Evolutionary conservation across 306 rosid species (phyloP).

Genomic region (Rubus idaeus): DNA sequence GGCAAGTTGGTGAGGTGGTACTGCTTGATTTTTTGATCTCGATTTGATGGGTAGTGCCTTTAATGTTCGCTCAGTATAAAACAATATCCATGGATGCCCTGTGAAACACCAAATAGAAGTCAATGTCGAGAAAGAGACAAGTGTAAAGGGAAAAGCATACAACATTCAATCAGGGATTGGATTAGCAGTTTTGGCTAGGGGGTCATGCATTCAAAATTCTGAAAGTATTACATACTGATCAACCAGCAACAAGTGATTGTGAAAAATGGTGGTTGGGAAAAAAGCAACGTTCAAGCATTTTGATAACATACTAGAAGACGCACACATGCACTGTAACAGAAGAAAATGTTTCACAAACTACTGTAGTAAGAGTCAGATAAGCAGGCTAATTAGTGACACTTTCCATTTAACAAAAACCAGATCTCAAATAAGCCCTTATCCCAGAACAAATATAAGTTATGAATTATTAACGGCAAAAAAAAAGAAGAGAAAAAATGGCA

Average conservation of each 20-base stretch:
- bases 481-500: not conserved
- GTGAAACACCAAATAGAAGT: constrained; percentile 32
- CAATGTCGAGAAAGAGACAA: constrained; percentile 11
- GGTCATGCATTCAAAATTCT: not conserved
- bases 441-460: not conserved
- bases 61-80: constrained; percentile 70
- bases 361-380: not conserved
- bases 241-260: not conserved
- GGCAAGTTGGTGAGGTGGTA: constrained; percentile 41
- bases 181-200: not conserved
- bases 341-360: not conserved
- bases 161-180: not conserved
- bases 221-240: not conserved
- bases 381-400: too few relatives aligned
- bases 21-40: constrained; percentile 51
- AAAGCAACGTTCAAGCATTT: not conserved
- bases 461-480: too few relatives aligned
- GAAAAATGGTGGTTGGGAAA: not conserved
- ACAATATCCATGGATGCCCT: constrained; percentile 97
- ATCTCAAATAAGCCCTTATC: not conserved
- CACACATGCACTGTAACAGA: not conserved
- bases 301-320: not conserved
- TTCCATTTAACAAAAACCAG: not conserved
- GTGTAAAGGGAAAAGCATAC: not conserved
- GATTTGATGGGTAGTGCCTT: constrained; percentile 58